phyloP scores from a whole-genome alignment of 2,329 filamentous ascomycete species.

The Colletotrichum tropicale region DNA sequence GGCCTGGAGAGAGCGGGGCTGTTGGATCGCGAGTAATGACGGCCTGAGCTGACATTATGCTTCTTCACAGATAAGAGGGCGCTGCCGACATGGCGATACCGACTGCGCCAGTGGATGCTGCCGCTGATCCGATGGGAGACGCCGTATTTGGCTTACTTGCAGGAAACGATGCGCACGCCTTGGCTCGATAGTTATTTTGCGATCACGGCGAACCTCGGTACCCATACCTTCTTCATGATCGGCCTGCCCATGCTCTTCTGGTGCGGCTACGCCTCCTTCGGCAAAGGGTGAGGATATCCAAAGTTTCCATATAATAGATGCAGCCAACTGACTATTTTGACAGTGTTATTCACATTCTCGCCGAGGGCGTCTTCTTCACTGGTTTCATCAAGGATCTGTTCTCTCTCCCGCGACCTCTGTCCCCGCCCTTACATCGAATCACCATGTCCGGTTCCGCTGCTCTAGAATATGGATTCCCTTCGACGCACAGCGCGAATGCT shows the following conservation, averaged over 20 bases:
- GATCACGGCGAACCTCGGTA: slow-evolving; percentile 93
- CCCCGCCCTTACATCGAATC: slow-evolving; percentile 89
- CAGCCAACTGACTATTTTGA: neutral
- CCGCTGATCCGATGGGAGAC: slow-evolving; percentile 95
- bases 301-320: neutral
- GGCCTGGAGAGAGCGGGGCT: neutral
- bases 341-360: slow-evolving; percentile 76
- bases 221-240: slow-evolving; percentile 99
- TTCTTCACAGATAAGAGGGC: slow-evolving; percentile 72
- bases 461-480: slow-evolving; percentile 96
- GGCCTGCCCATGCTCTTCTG: slow-evolving; percentile 94
- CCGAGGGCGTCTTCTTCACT: slow-evolving; percentile 82
- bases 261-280: slow-evolving; percentile 86
- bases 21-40: slow-evolving; percentile 1
- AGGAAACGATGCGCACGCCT: slow-evolving; percentile 79
- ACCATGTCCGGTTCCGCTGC: slow-evolving; percentile 97
- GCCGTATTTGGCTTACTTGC: slow-evolving; percentile 86
- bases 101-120: slow-evolving; percentile 78
- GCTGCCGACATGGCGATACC: slow-evolving; percentile 88
- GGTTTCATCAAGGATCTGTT: slow-evolving; percentile 95
- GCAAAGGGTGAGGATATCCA: slow-evolving; percentile 75
- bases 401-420: slow-evolving; percentile 89
- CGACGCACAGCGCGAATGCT: slow-evolving; percentile 95
- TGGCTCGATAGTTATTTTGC: slow-evolving; percentile 96
- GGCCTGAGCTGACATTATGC: slow-evolving; percentile 4